Conservation (phyloP, 148 eudicot genomes). For the Polygonum maritimum region DNA sequence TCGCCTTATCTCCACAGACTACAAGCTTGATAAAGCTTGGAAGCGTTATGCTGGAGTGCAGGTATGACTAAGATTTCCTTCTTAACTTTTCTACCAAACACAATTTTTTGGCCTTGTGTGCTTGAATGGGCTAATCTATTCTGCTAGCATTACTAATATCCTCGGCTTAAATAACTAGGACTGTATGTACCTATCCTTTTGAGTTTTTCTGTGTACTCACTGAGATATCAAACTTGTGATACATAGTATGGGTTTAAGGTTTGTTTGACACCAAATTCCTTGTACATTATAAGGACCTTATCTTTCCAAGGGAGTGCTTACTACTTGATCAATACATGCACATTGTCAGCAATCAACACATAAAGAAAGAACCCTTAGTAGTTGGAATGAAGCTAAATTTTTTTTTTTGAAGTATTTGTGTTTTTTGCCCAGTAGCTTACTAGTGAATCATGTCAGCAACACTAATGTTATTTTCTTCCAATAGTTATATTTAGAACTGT, state of each 20-base stretch:
- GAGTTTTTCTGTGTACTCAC: too few species aligned
- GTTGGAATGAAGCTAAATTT: neutral
- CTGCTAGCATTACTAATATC: neutral
- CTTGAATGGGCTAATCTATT: neutral
- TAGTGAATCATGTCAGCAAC: neutral
- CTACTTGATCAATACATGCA: too few species aligned
- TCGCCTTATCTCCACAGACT: conserved; percentile 86
- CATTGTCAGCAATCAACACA: neutral
- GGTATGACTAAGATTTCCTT: conserved; percentile 33
- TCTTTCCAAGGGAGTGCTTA: too few species aligned
- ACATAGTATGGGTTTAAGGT: too few species aligned
- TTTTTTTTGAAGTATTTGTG: neutral
- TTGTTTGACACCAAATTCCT: too few species aligned
- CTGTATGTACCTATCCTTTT: too few species aligned
- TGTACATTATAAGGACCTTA: too few species aligned
- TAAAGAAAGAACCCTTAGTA: neutral
- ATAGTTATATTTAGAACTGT: neutral
- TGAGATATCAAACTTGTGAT: too few species aligned
- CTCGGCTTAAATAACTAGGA: neutral
- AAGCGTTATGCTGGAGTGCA: conserved; percentile 94
- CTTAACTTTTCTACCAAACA: neutral
- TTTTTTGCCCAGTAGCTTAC: neutral
- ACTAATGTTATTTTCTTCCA: neutral
- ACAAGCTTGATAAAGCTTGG: conserved; percentile 98
- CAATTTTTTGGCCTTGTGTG: neutral